A percentile compares a stretch with the other conserved stretches of the same genome.
Conservation (phyloP, 75 land plant genomes). For the Cunninghamia lanceolata region DNA sequence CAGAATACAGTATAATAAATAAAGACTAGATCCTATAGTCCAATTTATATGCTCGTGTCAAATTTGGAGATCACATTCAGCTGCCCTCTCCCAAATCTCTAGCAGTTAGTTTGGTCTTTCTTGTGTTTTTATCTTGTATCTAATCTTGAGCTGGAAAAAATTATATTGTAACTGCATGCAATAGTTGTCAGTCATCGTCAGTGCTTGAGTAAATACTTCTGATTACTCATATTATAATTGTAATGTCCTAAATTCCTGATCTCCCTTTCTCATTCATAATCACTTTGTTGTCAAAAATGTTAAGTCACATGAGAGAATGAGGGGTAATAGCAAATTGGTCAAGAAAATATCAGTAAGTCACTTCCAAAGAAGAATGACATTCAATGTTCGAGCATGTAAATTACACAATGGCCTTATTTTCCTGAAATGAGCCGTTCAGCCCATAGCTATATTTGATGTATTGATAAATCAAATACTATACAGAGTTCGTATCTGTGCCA, state of each 20-base stretch:
- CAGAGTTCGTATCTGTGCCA: background rate
- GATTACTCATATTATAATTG: background rate
- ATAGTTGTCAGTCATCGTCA: background rate
- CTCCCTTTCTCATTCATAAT: background rate
- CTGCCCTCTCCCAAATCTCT: too few relatives aligned
- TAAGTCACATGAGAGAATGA: background rate
- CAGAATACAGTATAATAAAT: background rate
- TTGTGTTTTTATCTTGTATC: background rate
- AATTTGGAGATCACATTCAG: too few relatives aligned
- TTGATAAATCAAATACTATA: slow-evolving; percentile 7
- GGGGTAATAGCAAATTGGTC: background rate
- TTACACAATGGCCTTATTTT: background rate
- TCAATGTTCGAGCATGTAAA: background rate
- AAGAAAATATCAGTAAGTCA: background rate
- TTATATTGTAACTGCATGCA: background rate
- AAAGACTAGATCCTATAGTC: background rate
- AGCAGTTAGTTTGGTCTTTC: background rate
- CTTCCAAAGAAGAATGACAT: background rate
- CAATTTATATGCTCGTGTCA: background rate
- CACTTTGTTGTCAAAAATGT: background rate
- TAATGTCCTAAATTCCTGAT: background rate
- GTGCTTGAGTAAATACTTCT: background rate
- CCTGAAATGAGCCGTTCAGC: background rate
- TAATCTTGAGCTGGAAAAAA: background rate
- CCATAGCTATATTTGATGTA: background rate